Percentiles rank a stretch among this genome's conserved stretches.
These are phyloP conservation scores for Nymphaea thermarum DNA, from an alignment of 164 flowering plant genomes.

Conservation along the genomic window DNA sequence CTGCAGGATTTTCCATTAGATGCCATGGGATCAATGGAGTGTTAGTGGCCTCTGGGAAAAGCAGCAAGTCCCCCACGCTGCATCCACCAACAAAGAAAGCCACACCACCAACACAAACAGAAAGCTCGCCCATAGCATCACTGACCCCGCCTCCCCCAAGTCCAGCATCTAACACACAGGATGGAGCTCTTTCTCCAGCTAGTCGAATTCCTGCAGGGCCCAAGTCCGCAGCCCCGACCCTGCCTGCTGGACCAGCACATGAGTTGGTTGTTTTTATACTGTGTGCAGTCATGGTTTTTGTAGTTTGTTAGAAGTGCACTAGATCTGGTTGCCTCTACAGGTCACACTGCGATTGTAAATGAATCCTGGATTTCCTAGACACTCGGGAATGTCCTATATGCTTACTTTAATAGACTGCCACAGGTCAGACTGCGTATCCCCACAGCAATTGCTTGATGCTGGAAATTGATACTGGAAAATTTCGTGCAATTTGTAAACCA, in stretches of 20 bases:
- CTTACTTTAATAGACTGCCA: not conserved
- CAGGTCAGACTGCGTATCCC: no score
- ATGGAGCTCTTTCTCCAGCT: not conserved
- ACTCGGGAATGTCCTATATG: not conserved
- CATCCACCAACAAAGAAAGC: no score
- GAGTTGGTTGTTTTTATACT: not conserved
- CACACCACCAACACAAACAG: not conserved
- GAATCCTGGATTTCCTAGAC: not conserved
- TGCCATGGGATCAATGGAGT: constrained; percentile 81
- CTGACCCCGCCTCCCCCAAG: constrained; percentile 4
- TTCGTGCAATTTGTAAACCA: no score
- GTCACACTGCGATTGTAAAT: no score
- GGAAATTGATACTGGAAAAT: no score
- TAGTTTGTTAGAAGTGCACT: not conserved
- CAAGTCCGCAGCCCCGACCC: not conserved
- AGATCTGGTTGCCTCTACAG: not conserved
- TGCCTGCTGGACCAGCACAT: not conserved
- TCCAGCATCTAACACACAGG: not conserved
- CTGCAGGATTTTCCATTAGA: constrained; percentile 39
- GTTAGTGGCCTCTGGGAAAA: constrained; percentile 35
- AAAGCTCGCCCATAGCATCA: constrained; percentile 6
- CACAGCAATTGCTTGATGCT: no score
- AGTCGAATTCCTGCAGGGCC: not conserved
- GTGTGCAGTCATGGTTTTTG: not conserved
- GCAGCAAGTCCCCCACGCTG: not conserved